Conservation (phyloP, 2,329 filamentous ascomycete genomes). For the Microdochium trichocladiopsis region DNA sequence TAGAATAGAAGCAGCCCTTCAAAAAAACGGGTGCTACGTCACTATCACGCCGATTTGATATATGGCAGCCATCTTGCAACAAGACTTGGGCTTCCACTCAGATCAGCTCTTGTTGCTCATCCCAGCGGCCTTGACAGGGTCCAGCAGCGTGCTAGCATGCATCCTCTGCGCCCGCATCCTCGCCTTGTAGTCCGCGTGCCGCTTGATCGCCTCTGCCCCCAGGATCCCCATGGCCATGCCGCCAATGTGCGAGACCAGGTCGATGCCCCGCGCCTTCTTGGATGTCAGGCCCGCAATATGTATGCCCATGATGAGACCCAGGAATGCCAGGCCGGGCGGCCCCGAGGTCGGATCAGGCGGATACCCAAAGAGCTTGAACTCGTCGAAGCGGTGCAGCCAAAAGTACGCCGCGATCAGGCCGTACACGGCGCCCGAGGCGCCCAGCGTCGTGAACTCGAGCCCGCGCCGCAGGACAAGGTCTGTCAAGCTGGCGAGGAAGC, state of each 20-base stretch:
- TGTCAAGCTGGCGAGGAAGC: constrained; percentile 51
- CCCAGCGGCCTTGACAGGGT: not conserved
- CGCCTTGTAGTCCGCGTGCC: constrained; percentile 17
- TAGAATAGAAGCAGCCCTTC: no score
- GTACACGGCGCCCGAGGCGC: constrained; percentile 59
- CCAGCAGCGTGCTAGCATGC: not conserved
- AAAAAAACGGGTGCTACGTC: no score
- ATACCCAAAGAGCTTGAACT: constrained; percentile 49
- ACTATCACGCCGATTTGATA: no score
- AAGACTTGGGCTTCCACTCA: no score
- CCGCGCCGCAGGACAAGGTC: constrained; percentile 37
- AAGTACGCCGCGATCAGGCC: constrained; percentile 57
- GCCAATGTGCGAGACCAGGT: constrained; percentile 45
- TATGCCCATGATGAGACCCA: constrained; percentile 41
- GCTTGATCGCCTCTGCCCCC: constrained; percentile 28
- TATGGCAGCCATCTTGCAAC: no score
- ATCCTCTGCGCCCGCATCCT: constrained; percentile 13
- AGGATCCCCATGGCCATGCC: constrained; percentile 41
- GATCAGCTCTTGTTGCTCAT: not conserved
- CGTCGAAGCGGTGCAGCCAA: constrained; percentile 48
- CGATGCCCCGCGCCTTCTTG: constrained; percentile 31
- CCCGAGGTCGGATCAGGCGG: constrained; percentile 45
- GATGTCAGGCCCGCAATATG: constrained; percentile 41
- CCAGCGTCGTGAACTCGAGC: constrained; percentile 46
- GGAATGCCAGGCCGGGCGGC: constrained; percentile 45